phyloP scores from a whole-genome alignment of 2,329 filamentous ascomycete genomes.

The Venturia aucupariae region DNA sequence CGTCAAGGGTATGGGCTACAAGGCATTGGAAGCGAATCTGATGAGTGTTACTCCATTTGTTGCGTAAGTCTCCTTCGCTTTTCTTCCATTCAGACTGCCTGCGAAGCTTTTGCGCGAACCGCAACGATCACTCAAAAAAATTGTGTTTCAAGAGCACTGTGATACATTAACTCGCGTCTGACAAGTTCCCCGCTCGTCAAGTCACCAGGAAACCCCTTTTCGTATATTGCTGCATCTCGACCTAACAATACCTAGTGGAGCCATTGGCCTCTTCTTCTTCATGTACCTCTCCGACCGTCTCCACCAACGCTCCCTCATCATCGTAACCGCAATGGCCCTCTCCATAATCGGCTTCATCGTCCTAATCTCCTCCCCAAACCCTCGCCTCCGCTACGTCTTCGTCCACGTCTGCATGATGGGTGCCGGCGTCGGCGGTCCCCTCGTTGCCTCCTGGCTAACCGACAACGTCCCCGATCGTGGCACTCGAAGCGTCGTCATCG shows the following conservation, averaged over 20 bases:
- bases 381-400: slow-evolving; percentile 29
- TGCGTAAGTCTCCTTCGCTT: neutral
- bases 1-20: slow-evolving; percentile 42
- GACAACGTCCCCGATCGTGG: slow-evolving; percentile 46
- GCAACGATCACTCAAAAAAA: too few relatives aligned
- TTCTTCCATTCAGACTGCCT: neutral
- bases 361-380: neutral
- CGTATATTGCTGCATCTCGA: too few relatives aligned
- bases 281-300: slow-evolving; percentile 38
- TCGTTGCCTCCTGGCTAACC: slow-evolving; percentile 46
- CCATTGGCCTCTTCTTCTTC: slow-evolving; percentile 39
- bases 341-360: neutral
- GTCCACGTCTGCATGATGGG: slow-evolving; percentile 41
- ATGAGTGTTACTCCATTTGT: slow-evolving; percentile 50
- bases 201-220: too few relatives aligned
- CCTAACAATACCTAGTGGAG: slow-evolving; percentile 38
- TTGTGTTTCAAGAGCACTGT: too few relatives aligned
- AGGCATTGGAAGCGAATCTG: slow-evolving; percentile 47
- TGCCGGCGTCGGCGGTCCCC: slow-evolving; percentile 43
- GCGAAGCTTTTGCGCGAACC: too few relatives aligned
- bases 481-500: slow-evolving; percentile 43
- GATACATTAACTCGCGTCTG: too few relatives aligned
- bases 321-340: neutral
- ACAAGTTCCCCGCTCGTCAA: too few relatives aligned
- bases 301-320: slow-evolving; percentile 39